Evolutionary conservation across 2,329 filamentous ascomycete genomes (phyloP), one percentile per base, ranked within the genome.

Genomic region (Penicillium sp.): DNA sequence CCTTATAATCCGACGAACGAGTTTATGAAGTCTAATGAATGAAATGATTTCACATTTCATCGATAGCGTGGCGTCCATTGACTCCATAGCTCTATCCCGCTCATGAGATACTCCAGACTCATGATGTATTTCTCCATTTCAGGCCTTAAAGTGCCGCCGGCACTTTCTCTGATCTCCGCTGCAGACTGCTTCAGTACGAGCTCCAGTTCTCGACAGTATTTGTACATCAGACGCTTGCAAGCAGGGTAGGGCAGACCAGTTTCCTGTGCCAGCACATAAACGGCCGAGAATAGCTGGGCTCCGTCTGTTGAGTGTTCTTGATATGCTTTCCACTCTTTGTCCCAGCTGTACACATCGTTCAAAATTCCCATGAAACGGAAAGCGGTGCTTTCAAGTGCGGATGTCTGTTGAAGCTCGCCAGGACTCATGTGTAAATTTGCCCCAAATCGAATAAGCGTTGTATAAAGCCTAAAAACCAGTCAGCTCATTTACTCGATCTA

Each of bases 341-440:
- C 60, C 63, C 63, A 65, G 50, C 63, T 65, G 47, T 61, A 65
- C 1, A 65, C 55, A 47, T 65, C 63, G 48, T 65, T 65, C 21
- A 65, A 48, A 2, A 57, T 49, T 26, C 63, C 54, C 44, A 63
- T 21, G 39, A 62, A 60, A n/a, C 62, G 53, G 23, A 64, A 65
- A 4, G 62, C 53, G 14, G 16, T 44, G 31, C 62, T 60, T 46
- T 62, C 62, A 10, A 64, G 35, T 2, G 37, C 31, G 4, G 58
- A 44, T 7, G 53, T 48, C 14, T 58, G 55, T 5, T 43, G 14
- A 2, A 62, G 52, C 25, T 63, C 60, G 1, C 33, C 2, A 2
- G 53, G 3, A 6, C 19, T 58, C 21, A 65, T 47, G 52, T 57
- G 19, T 13, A 65, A 10, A 8, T 58, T 57, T 10, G 62, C 60